Base-by-base conservation (phyloP, 805 yeast genomes). In the Brettanomyces sp. region DNA sequence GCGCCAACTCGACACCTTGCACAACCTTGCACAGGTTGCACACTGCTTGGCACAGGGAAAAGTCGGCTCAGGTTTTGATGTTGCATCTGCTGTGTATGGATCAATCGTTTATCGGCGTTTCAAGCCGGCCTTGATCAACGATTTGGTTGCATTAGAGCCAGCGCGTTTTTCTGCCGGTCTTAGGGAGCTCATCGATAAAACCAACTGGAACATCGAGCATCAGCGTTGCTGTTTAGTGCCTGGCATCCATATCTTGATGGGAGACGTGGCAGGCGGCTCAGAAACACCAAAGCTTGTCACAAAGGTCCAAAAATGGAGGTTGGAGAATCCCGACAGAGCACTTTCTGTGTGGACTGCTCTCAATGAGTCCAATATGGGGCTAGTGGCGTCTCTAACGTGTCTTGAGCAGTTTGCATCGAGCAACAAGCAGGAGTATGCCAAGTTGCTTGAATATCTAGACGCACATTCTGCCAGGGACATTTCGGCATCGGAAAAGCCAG, bases 51-150 rank as follows among this genome's bases (percentile, higher is more conserved):
- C 99, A 3, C 99, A 93, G 62, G 86, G 87, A 32, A 93, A 93
- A 63, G 81, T 93, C 24, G 99, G 99, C 0, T 88, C 96, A 3
- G 99, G 99, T 0, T 93, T 93, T 63, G 99, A 93, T 60, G 95
- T 93, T 38, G 98, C 96, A 0, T 82, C 97, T 24, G 99, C 99
- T 0, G 82, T 86, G 0, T 91, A 74, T 63, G 99, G 99, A 1
- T 85, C 96, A 0, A 83, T 90, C 41, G 72, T 80, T 5, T 93
- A 93, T 63, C 72, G 77, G 39, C 70, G 99, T 49, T 93, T 93
- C 56, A 66, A 71, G 3, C 86, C 95, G 0, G 61, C 54, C 5
- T 49, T 77, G 34, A 75, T 78, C 42, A 68, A 59, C 30, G 49
- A 53, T 11, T 46, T 56, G 1, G 49, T 62, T 4, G 36, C 39